These are phyloP conservation scores for Magnusiomyces fungicola DNA, from an alignment of 1,139 yeast species.

Conservation along the genomic window DNA sequence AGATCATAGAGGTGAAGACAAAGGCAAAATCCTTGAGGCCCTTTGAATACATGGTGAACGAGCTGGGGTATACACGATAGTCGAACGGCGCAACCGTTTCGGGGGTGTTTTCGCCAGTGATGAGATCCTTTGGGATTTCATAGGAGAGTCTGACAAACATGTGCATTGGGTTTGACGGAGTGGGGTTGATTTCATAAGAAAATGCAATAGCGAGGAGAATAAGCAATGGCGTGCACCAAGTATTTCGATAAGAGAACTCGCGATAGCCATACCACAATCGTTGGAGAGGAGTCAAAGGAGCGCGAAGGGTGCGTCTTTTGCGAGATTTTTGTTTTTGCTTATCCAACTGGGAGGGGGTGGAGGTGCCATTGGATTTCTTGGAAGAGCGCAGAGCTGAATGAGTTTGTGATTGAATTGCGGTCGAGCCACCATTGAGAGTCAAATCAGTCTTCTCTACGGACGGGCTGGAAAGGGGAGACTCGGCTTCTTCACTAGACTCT, in stretches of 20 bases:
- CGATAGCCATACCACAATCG: constrained; percentile 48
- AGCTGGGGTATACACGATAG: constrained; percentile 14
- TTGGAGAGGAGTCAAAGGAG: constrained; percentile 6
- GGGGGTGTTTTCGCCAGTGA: constrained; percentile 2
- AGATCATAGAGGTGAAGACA: constrained; percentile 70
- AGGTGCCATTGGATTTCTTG: no score
- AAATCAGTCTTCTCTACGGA: background rate
- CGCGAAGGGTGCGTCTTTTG: no score
- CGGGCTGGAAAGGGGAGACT: background rate
- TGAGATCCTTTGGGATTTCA: constrained; percentile 33
- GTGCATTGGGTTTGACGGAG: constrained; percentile 54
- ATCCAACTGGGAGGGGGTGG: no score
- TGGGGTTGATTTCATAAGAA: constrained; percentile 35
- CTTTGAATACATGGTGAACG: constrained; percentile 55
- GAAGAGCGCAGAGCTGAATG: no score
- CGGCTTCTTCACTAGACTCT: no score
- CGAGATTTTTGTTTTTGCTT: no score
- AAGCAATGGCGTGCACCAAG: constrained; percentile 71
- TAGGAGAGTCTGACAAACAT: constrained; percentile 67
- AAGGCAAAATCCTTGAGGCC: constrained; percentile 79
- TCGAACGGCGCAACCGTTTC: constrained; percentile 1
- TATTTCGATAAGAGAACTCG: constrained; percentile 60
- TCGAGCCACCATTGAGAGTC: no score
- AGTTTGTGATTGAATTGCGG: no score
- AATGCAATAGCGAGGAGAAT: constrained; percentile 32